Evolutionary conservation across 2,329 filamentous ascomycete genomes (phyloP), one percentile per base, ranked within the genome.

Genomic region (Rhynchosporium graminicola): DNA sequence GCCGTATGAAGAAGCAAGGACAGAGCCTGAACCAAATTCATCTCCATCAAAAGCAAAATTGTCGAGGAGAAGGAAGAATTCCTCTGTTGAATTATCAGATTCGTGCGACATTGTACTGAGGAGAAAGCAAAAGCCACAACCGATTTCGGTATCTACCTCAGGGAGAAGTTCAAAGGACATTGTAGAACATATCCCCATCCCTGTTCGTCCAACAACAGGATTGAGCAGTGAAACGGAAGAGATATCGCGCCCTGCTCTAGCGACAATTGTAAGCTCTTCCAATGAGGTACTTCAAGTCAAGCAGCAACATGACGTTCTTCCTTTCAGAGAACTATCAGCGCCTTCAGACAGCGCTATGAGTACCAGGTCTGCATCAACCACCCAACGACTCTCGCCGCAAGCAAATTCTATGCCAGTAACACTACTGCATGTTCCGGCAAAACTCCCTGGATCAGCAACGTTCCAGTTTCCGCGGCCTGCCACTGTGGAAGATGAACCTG

Each of bases 381-480:
- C 63, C 20, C 55, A 60, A n/a, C 60, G 59, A 42, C 57, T 67
- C 15, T 57, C 67, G 4, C 63, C 67, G 4, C 63, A 63, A 38
- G 65, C 60, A 33, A 68, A 69, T 63, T 57, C 66, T 3, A 69
- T 68, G 64, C 66, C 68, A 31, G 63, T 61, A 38, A 58, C 65
- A 20, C 62, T 70, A 42, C 62, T 57, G 38, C 64, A 58, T 28
- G 58, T 66, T 12, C 61, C 67, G 4, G 60, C 66, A 6, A 69
- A 68, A 58, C 63, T 65, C 54, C 51, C 68, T 10, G 83, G 84
- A 69, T 81, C 83, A 8, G 77, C 33, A 82, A 82, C 78, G 85
- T 51, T 82, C 84, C 69, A 79, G 78, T 40, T 82, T 77, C 61
- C 76, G 82, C 36, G 78, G 77, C 56, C 57, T 26, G 52, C 56